Evolutionary conservation across 768 basidiomycete genomes (phyloP), one percentile per base, ranked within the genome.

Genomic region (Trametes gibbosa): DNA sequence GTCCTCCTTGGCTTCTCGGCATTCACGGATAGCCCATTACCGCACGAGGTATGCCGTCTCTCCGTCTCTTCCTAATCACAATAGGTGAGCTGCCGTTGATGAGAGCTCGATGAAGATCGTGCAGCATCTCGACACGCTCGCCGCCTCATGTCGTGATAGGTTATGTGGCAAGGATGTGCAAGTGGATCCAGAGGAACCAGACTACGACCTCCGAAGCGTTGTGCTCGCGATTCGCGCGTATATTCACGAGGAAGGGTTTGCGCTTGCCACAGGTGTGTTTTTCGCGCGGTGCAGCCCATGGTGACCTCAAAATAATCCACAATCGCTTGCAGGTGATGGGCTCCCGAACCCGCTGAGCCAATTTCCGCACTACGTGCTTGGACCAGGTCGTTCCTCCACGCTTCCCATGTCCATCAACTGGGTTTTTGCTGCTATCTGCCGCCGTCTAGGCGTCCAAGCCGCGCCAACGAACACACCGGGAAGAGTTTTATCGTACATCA

Each of bases 391-490:
- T 2, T 71, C 43, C 56, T 69, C 69, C 23, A 80, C 83, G 0
- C 77, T 87, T 43, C 85, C 86, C 0, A 79, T 88, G 48, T 84
- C 83, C 12, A 73, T 87, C 42, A 80, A 80, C 39, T 84, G 82
- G 69, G 66, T 85, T 23, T 88, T 85, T 59, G 77, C 82, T 13
- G 77, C 79, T 17, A 70, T 88, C 43, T 78, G 78, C 17, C 75
- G 77, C 16, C 76, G 82, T 34, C 67, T 87, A 0, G 82, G 79
- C 24, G 72, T 87, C 17, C 61, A 67, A 8, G 84, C 84, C 0
- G 75, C 74, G 4, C 85, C 86, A 0, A 69, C 84, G 17, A 77
- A 83, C 63, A 84, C 84, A 55, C 87, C 86, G 5, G 69, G 71
- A 9, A 77, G 76, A 50, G 85, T 88, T 14, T 66, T 86, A 34